A percentile compares a stretch with the other conserved stretches of the same genome.
Evolutionary conservation across 306 rosid genomes (phyloP).

Genomic region (Lotus japonicus): DNA sequence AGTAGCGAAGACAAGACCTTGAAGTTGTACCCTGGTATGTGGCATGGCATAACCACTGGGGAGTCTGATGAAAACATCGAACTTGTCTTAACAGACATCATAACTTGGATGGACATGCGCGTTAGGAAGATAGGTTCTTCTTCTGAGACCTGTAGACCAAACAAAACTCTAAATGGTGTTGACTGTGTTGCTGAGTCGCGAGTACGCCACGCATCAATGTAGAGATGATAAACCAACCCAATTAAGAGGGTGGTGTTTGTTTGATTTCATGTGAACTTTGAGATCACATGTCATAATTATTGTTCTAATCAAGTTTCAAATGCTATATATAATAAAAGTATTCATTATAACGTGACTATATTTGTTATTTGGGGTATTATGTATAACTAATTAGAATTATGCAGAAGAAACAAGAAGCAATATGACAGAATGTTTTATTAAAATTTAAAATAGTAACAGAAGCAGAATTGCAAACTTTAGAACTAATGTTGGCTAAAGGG

Average conservation of each 20-base stretch:
- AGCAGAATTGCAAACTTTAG: no score
- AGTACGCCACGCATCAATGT: constrained; percentile 40
- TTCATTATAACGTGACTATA: no score
- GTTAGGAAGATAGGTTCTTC: background rate
- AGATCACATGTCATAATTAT: no score
- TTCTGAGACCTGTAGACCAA: constrained; percentile 6
- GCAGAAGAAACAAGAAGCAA: no score
- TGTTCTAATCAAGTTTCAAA: no score
- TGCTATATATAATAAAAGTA: no score
- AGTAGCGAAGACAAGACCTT: constrained; percentile 77
- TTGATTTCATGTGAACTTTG: no score
- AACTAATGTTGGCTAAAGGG: no score
- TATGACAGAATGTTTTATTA: no score
- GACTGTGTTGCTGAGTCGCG: constrained; percentile 38
- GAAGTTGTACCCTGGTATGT: constrained; percentile 73
- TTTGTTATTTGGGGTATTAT: no score
- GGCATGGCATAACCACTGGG: constrained; percentile 77
- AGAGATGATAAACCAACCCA: background rate
- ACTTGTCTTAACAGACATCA: constrained; percentile 60
- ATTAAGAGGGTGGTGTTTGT: background rate
- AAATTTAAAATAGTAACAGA: no score
- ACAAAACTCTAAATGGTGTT: background rate
- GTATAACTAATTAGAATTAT: no score
- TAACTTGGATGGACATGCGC: constrained; percentile 54
- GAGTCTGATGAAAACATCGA: constrained; percentile 73